These are phyloP conservation scores for Isatis lusitanica DNA, from an alignment of 441 rosid species.

Conservation along the genomic window DNA sequence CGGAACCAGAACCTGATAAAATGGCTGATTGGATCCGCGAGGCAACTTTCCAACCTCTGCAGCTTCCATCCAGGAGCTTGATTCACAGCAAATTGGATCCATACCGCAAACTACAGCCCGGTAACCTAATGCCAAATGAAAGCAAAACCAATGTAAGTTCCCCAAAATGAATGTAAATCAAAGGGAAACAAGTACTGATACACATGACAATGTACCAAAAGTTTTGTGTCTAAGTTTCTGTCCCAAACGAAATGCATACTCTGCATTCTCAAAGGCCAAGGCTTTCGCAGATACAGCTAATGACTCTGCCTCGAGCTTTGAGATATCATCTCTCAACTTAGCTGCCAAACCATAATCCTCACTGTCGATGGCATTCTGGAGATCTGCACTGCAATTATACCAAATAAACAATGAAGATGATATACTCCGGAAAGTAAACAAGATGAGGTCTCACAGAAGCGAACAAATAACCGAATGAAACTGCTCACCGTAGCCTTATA, in stretches of 20 bases:
- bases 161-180: background rate
- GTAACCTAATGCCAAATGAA: conserved; percentile 52
- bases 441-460: background rate
- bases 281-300: conserved; percentile 88
- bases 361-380: conserved; percentile 78
- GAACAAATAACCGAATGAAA: background rate
- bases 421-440: conserved; percentile 6
- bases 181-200: conserved; percentile 8
- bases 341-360: conserved; percentile 87
- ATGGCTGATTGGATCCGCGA: conserved; percentile 80
- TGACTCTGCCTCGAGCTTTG: conserved; percentile 82
- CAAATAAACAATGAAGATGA: conserved; percentile 22
- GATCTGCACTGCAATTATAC: conserved; percentile 68
- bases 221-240: conserved; percentile 86
- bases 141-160: background rate
- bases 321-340: conserved; percentile 70
- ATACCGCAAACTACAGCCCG: conserved; percentile 88
- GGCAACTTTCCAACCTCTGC: conserved; percentile 77
- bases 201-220: conserved; percentile 51
- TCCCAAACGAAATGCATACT: conserved; percentile 84
- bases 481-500: conserved; percentile 70
- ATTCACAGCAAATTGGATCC: conserved; percentile 94
- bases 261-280: conserved; percentile 70
- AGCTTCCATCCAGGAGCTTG: conserved; percentile 85
- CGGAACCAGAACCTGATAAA: conserved; percentile 73